Conservation (phyloP, 176 grass and related monocot genomes). For the Puccinellia tenuiflora region DNA sequence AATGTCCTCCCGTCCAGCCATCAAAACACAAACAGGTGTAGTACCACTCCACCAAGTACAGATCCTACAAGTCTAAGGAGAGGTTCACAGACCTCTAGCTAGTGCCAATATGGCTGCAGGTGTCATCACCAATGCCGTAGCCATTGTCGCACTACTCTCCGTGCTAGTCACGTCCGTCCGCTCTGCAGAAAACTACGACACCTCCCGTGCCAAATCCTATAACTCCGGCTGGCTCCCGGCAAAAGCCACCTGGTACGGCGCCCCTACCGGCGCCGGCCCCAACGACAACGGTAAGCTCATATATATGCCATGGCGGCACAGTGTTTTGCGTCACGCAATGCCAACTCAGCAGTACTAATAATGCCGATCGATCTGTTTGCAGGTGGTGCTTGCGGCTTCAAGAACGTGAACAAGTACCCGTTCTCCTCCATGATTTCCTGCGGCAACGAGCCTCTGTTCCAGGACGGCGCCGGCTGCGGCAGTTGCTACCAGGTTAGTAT, state of each 20-base stretch:
- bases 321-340: neutral
- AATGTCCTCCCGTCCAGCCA: neutral
- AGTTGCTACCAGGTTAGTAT: constrained; percentile 36
- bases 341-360: neutral
- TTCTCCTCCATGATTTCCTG: constrained; percentile 43
- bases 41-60: neutral
- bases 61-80: neutral
- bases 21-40: neutral
- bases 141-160: constrained; percentile 4
- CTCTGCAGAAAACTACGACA: neutral
- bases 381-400: constrained; percentile 60
- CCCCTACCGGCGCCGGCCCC: constrained; percentile 48
- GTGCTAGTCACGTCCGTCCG: constrained; percentile 9
- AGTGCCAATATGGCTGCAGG: neutral
- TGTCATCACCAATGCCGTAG: neutral
- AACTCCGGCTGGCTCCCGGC: constrained; percentile 30
- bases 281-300: constrained; percentile 31
- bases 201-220: neutral
- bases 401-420: constrained; percentile 33
- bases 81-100: neutral
- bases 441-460: constrained; percentile 40
- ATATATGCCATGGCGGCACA: neutral
- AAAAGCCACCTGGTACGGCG: constrained; percentile 57
- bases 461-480: constrained; percentile 43
- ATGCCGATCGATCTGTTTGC: neutral